Conservation (phyloP, 371 early-diverging fungal species). For the Conidiobolus incongruus region DNA sequence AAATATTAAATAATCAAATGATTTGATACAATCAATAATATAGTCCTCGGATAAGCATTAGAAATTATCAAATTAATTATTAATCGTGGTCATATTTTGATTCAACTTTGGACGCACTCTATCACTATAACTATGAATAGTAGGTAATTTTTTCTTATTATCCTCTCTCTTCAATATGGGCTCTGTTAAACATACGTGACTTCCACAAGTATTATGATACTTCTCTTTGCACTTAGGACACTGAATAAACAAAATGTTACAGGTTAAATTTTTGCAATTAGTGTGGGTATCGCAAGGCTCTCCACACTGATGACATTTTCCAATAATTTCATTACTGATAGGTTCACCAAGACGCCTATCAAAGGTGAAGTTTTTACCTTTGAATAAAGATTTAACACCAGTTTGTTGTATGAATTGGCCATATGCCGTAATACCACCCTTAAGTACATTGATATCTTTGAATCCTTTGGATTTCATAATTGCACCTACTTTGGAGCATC, state of each 20-base stretch:
- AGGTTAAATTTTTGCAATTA: slow-evolving; percentile 37
- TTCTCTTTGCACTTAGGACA: slow-evolving; percentile 26
- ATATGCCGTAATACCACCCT: slow-evolving; percentile 58
- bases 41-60: no score
- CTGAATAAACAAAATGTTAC: slow-evolving; percentile 46
- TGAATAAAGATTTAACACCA: slow-evolving; percentile 26
- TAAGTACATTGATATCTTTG: slow-evolving; percentile 37
- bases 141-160: neutral
- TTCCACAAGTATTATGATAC: slow-evolving; percentile 36
- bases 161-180: slow-evolving; percentile 9
- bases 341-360: slow-evolving; percentile 49
- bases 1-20: no score
- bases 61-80: no score
- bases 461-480: slow-evolving; percentile 39
- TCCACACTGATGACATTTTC: slow-evolving; percentile 43
- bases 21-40: no score
- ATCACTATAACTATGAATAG: neutral
- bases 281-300: slow-evolving; percentile 30
- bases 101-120: neutral
- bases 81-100: no score
- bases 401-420: slow-evolving; percentile 34
- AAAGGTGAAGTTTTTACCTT: slow-evolving; percentile 59
- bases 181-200: slow-evolving; percentile 23
- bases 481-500: slow-evolving; percentile 52
- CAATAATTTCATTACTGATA: slow-evolving; percentile 33